phyloP scores from a whole-genome alignment of 257 asterid genomes.

The Phtheirospermum japonicum region DNA sequence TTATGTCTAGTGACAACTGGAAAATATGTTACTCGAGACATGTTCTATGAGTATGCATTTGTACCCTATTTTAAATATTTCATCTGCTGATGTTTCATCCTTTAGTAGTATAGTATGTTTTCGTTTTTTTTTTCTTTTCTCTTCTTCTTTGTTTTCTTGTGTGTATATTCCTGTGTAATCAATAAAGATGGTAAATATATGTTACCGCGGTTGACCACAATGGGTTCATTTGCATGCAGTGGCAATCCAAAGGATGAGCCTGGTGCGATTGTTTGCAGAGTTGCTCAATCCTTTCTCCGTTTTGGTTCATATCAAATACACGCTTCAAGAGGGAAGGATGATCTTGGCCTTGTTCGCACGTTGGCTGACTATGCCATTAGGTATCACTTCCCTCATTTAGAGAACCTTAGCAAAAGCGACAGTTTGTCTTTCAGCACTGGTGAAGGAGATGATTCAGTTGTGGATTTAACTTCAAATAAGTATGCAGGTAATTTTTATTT shows the following conservation, averaged over 20 bases:
- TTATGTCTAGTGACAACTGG: constrained; percentile 94
- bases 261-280: constrained; percentile 96
- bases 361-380: constrained; percentile 83
- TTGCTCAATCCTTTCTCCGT: constrained; percentile 86
- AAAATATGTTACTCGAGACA: constrained; percentile 77
- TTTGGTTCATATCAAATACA: constrained; percentile 97
- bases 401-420: constrained; percentile 75
- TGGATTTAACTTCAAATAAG: constrained; percentile 94
- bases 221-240: constrained; percentile 47
- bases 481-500: constrained; percentile 61
- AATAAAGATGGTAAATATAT: constrained; percentile 18
- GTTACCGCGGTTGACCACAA: constrained; percentile 18
- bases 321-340: constrained; percentile 79
- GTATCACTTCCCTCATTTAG: constrained; percentile 85
- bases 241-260: constrained; percentile 97
- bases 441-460: constrained; percentile 73
- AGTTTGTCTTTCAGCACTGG: constrained; percentile 81
- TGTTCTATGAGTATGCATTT: constrained; percentile 90
- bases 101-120: constrained; percentile 33
- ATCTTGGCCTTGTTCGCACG: constrained; percentile 67
- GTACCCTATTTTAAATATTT: background rate
- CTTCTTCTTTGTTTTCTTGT: background rate
- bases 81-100: constrained; percentile 25
- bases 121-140: background rate
- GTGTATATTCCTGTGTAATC: background rate